Evolutionary conservation across 192 early-diverging fungal genomes (phyloP).

Genomic region (Radiomyces spectabilis): DNA sequence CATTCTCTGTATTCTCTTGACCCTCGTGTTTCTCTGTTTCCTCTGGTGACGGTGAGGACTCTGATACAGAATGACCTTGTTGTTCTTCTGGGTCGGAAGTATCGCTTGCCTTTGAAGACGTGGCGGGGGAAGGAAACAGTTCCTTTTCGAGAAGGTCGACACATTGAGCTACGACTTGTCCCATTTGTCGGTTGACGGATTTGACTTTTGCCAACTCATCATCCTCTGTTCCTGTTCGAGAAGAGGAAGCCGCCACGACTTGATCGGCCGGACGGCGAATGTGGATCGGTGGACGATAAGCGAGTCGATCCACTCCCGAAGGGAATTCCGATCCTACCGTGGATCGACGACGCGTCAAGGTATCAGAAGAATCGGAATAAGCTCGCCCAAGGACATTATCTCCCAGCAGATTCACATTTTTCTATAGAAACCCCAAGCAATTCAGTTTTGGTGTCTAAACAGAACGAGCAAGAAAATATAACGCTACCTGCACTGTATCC

Average conservation of each 20-base stretch:
- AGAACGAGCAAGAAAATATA: too few relatives aligned
- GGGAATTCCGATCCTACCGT: constrained; percentile 22
- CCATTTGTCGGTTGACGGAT: constrained; percentile 29
- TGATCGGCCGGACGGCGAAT: too few relatives aligned
- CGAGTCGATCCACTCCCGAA: constrained; percentile 29
- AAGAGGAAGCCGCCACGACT: too few relatives aligned
- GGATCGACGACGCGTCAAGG: constrained; percentile 1
- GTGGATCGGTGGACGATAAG: too few relatives aligned
- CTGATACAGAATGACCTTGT: not conserved
- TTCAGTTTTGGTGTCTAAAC: too few relatives aligned
- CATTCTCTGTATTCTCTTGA: not conserved
- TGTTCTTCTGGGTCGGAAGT: constrained; percentile 5
- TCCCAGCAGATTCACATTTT: constrained; percentile 27
- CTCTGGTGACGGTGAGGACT: not conserved
- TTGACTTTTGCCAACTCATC: too few relatives aligned
- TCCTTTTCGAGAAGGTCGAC: constrained; percentile 40
- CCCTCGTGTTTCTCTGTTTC: not conserved
- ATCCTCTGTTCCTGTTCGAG: too few relatives aligned
- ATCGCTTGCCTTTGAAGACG: not conserved
- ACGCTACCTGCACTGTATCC: constrained; percentile 34
- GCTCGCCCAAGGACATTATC: constrained; percentile 24
- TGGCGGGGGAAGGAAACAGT: constrained; percentile 13
- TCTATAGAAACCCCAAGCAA: too few relatives aligned
- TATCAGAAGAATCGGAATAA: constrained; percentile 7
- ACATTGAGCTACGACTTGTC: constrained; percentile 22